Conservation (phyloP, 176 grass and related monocot species). For the Zoysia pacifica region DNA sequence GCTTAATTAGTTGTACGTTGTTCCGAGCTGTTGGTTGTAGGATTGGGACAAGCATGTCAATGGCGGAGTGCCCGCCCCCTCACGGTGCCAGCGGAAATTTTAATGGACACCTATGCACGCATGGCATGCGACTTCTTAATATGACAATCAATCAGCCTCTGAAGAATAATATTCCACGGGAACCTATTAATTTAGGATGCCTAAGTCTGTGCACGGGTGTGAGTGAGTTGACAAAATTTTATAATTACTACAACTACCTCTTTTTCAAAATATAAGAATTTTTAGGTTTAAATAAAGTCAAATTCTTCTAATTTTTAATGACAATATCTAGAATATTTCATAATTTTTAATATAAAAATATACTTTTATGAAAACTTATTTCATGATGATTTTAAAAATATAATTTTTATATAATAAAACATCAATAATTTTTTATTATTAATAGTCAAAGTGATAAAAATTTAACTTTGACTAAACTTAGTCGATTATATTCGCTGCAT, state of each 20-base stretch:
- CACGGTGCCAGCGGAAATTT: conserved; percentile 27
- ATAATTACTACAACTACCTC: neutral
- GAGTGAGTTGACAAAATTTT: neutral
- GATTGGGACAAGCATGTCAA: conserved; percentile 26
- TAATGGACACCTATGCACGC: conserved; percentile 19
- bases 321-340: no score
- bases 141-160: neutral
- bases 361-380: no score
- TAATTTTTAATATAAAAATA: no score
- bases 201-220: conserved; percentile 41
- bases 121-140: conserved; percentile 13
- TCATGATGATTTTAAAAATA: no score
- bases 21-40: conserved; percentile 51
- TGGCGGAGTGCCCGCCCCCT: neutral
- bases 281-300: no score
- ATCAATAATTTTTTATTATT: no score
- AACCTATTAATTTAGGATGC: conserved; percentile 20
- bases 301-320: no score
- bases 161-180: neutral
- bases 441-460: no score
- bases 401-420: no score
- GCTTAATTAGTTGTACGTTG: conserved; percentile 19
- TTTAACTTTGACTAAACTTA: neutral
- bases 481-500: neutral
- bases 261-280: no score